Conservation (phyloP, 805 yeast genomes). For the Pichia rugopelliculosa region DNA sequence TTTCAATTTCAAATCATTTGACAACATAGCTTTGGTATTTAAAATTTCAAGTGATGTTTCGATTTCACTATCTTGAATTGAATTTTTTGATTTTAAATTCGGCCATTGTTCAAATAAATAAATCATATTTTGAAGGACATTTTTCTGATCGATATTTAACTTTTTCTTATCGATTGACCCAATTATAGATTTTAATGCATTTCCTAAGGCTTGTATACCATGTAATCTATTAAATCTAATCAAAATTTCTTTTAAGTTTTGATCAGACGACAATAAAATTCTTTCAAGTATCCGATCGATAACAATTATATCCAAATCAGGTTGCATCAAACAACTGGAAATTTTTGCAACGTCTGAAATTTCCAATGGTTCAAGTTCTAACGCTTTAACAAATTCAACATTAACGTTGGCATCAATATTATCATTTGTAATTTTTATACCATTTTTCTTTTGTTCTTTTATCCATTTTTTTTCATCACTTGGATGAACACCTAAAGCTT, state of each 20-base stretch:
- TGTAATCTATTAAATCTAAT: conserved; percentile 65
- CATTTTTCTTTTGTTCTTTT: conserved; percentile 45
- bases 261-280: conserved; percentile 40
- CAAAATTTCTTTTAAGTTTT: conserved; percentile 35
- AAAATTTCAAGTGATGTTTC: conserved; percentile 53
- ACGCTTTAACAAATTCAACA: conserved; percentile 53
- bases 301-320: conserved; percentile 61
- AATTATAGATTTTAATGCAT: conserved; percentile 39
- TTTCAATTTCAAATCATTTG: conserved; percentile 24
- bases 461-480: conserved; percentile 68
- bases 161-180: conserved; percentile 5
- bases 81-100: conserved; percentile 58
- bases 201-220: conserved; percentile 75
- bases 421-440: conserved; percentile 41
- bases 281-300: conserved; percentile 63
- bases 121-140: conserved; percentile 42
- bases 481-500: conserved; percentile 72
- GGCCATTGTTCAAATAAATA: conserved; percentile 60
- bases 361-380: conserved; percentile 45
- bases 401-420: conserved; percentile 52
- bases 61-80: conserved; percentile 66
- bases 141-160: conserved; percentile 28
- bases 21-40: neutral
- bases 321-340: conserved; percentile 68
- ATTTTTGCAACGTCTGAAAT: conserved; percentile 66